phyloP scores from a whole-genome alignment of 306 rosid species.

The Lathyrus oleraceus region DNA sequence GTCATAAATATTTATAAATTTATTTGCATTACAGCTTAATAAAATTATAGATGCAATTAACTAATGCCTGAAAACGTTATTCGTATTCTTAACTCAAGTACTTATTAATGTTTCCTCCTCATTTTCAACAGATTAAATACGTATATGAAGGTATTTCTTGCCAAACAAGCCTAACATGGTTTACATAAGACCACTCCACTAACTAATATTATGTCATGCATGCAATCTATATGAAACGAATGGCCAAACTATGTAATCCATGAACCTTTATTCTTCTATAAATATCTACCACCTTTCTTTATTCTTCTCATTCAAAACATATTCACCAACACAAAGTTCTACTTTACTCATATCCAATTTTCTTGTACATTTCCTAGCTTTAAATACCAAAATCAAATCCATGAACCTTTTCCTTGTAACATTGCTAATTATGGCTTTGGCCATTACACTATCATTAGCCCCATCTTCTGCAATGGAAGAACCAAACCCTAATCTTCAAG shows the following conservation, averaged over 20 bases:
- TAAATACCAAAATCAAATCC: slow-evolving; percentile 41
- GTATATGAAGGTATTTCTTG: slow-evolving; percentile 21
- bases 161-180: slow-evolving; percentile 41
- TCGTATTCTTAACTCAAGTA: too few species aligned
- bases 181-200: slow-evolving; percentile 44
- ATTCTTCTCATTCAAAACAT: slow-evolving; percentile 38
- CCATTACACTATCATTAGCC: slow-evolving; percentile 39
- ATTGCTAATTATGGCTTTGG: slow-evolving; percentile 43
- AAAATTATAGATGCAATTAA: too few species aligned
- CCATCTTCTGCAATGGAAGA: slow-evolving; percentile 1
- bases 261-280: slow-evolving; percentile 35
- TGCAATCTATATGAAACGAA: not conserved
- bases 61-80: not conserved
- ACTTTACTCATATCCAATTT: not conserved
- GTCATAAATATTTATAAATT: not conserved
- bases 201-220: slow-evolving; percentile 3
- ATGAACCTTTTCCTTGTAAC: slow-evolving; percentile 41
- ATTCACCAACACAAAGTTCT: too few species aligned
- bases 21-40: too few species aligned
- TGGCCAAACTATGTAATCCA: not conserved
- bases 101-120: too few species aligned
- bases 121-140: not conserved
- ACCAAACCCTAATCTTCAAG: slow-evolving; percentile 26
- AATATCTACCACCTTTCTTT: slow-evolving; percentile 20
- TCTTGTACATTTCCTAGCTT: not conserved